Base-by-base conservation (phyloP, 2,329 filamentous ascomycete genomes). In the Hymenoscyphus fructigenus region DNA sequence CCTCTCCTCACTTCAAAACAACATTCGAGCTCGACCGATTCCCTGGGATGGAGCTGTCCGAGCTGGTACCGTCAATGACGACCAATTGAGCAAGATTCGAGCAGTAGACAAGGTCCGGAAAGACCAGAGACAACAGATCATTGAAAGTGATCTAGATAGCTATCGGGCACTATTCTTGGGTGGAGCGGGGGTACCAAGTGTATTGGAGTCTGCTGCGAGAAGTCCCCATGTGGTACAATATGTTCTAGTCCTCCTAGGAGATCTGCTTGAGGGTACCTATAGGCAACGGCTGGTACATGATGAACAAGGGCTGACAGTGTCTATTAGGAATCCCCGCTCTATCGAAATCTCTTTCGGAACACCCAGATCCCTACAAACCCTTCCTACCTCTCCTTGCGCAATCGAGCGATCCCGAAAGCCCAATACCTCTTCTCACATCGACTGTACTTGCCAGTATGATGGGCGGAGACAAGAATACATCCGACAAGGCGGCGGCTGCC, bases 11-110 rank as follows among this genome's bases (percentile, higher is more conserved):
- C 85, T 97, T 72, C 93, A 97, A 83, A 96, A 92, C 86, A 98
- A 98, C 84, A 97, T 98, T 78, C 92, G 95, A 76, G 91, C 92
- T 76, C 88, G 95, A 72, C 93, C 93, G 70, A 97, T 99, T 80
- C 93, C 94, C 65, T 99, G 95, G 95, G 94, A 98, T 79, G 94
- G 94, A 74, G 93, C 94, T 74, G 92, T 96, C 71, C 88, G 95
- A 78, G 92, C 92, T 73, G 92, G 93, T 78, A 95, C 92, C 75
- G 91, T 99, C 79, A 96, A 91, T 65, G 94, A 98, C 72, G 89
- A 91, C 72, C 94, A 99, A 79, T 87, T 97, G 73, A 91, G 91
- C 82, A 94, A 93, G 84, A 97, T 99, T 81, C 93, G 93, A 79
- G 92, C 93, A 67, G 92, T 98, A 73, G 95, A 98, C 79, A 98